Evolutionary conservation across 352 stramenopile genomes (phyloP), one percentile per base, ranked within the genome.

Genomic region (Pythium dissimile): DNA sequence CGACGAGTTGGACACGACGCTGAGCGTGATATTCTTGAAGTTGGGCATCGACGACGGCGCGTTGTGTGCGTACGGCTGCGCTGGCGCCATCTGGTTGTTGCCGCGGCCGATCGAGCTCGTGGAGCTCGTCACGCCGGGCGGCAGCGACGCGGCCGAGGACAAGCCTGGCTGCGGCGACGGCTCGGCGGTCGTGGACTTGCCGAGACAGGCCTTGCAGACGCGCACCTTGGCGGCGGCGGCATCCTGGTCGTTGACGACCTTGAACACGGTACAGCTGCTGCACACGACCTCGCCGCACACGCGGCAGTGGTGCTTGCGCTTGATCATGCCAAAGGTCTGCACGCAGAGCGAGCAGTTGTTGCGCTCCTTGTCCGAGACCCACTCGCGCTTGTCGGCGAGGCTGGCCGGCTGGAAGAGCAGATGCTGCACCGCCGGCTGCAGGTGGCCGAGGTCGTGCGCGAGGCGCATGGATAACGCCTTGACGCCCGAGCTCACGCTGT

Each of bases 221-320:
- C 84, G 84, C n/a, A 91, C 63, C 55, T 89, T 91, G 24, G 65
- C 42, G 9, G 70, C 52, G 1, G 83, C 69, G 24, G 42, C 21
- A 21, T 77, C 66, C n/a, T 85, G 71, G 15, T 69, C 70, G 31
- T 71, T 84, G 32, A 90, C 77, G 47, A 83, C 59, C 49, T 91
- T 93, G 54, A 90, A 90, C 54, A 89, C 80, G 0, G 84, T 90
- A 54, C 84, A 93, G 8, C 71, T 69, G 0, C 77, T 78, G 48
- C 86, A 96, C 16, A 96, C 84, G n/a, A 96, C 84, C 57, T 92
- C 84, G 4, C 86, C 86, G 43, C 86, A 96, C 11, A 92, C 80
- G 32, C 86, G 81, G 46, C 86, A 96, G 62, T 96, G 86, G 55
- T 96, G 86, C 23, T 83, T 82, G 28, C 86, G 75, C 56, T 84